Base-by-base conservation (phyloP, 2,329 filamentous ascomycete genomes). In the Xylariaceae sp. region DNA sequence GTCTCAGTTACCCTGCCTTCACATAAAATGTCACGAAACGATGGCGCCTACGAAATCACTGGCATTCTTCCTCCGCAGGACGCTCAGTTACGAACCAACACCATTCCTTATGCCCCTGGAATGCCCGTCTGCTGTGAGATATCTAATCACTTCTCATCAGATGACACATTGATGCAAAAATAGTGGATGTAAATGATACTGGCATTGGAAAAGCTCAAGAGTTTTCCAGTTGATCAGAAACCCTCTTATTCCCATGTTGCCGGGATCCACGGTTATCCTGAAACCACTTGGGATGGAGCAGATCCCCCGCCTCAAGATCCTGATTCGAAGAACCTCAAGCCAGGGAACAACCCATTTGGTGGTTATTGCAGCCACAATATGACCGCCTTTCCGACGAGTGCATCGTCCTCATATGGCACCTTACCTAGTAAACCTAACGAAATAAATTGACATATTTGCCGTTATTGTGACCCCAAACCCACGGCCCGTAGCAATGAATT, bases 341-440 rank as follows among this genome's bases (percentile, higher is more conserved):
- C 23, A 26, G 23, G 23, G 23, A 9, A 26, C 23, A 16, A 16
- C 12, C 3, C 32, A 10, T 7, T 7, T 20, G 32, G 44, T 7
- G 29, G 26, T 19, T 89, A 87, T 68, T 89, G 87, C 68, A 79
- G 81, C 12, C 87, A 89, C 70, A 78, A 75, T 10, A 81, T 81
- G 1, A 81, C 82, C 40, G 69, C 88, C 7, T 89, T 90, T 67
- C 77, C 82, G 37, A 76, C 82, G 6, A 89, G 87, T n/a, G 87
- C 87, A 89, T 76, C 77, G 86, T 53, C 84, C 85, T 1, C 89
- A 88, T 65, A 72, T 88, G 52, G 77, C 83, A 9, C 73, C 88
- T 9, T 85, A 76, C n/a, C n/a, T n/a, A n/a, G n/a, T n/a, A n/a
- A n/a, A n/a, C n/a, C n/a, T n/a, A n/a, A n/a, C 60, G 85, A 88